phyloP scores from a whole-genome alignment of 2,329 filamentous ascomycete genomes.

The Blumeriella jaapii region DNA sequence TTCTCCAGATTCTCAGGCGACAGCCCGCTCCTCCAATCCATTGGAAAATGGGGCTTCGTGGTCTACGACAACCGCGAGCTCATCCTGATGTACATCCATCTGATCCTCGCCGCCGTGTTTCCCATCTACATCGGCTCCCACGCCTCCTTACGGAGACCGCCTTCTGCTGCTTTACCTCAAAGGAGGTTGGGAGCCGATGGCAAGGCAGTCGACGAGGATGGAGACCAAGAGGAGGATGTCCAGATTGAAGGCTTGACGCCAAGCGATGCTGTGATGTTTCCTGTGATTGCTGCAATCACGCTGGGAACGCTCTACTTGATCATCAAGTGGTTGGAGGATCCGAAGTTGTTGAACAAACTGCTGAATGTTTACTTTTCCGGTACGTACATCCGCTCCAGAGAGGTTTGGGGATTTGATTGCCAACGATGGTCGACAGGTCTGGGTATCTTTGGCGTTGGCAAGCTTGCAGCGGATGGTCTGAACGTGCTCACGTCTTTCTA shows the following conservation, averaged over 20 bases:
- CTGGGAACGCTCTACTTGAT: conserved; percentile 74
- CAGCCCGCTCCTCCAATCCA: conserved; percentile 16
- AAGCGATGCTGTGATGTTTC: conserved; percentile 75
- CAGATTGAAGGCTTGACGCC: conserved; percentile 59
- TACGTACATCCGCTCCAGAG: conserved; percentile 1
- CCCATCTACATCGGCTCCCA: conserved; percentile 80
- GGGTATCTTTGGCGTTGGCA: conserved; percentile 65
- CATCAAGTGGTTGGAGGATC: conserved; percentile 79
- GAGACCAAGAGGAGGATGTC: conserved; percentile 36
- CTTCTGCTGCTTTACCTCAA: conserved; percentile 55
- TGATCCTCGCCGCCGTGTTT: conserved; percentile 59
- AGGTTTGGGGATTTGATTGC: too few relatives aligned
- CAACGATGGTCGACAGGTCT: conserved; percentile 37
- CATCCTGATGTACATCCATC: conserved; percentile 32
- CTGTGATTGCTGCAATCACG: conserved; percentile 60
- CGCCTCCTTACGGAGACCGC: conserved; percentile 72
- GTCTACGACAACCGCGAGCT: conserved; percentile 19
- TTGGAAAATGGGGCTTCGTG: conserved; percentile 18
- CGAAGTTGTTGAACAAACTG: conserved; percentile 69
- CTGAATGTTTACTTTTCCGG: conserved; percentile 71
- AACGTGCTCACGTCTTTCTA: conserved; percentile 53
- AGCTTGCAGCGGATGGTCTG: conserved; percentile 61
- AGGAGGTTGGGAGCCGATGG: conserved; percentile 35
- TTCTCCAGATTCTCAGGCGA: conserved; percentile 15
- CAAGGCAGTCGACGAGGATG: conserved; percentile 40